phyloP scores from a whole-genome alignment of 2,329 filamentous ascomycete genomes.

The Ophiostoma novo-ulmi region DNA sequence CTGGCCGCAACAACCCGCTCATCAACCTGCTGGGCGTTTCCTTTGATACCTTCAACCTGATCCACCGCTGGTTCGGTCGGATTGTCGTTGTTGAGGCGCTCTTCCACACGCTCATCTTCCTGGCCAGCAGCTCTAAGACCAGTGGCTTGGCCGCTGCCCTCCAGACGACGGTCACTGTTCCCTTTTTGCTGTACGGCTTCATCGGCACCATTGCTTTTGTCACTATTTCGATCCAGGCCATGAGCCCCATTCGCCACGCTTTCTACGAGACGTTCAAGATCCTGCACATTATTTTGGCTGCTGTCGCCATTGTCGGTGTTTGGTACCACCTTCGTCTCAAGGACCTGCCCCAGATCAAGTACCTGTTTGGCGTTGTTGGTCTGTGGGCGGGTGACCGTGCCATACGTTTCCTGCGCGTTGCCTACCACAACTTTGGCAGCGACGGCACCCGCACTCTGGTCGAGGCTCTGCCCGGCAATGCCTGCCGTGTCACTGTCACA shows the following conservation, averaged over 20 bases:
- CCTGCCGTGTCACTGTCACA: slow-evolving; percentile 65
- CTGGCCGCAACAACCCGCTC: slow-evolving; percentile 72
- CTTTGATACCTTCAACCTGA: slow-evolving; percentile 77
- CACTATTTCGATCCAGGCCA: slow-evolving; percentile 61
- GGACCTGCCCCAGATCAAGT: slow-evolving; percentile 50
- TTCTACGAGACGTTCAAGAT: slow-evolving; percentile 76
- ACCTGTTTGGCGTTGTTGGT: slow-evolving; percentile 57
- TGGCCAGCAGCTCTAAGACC: slow-evolving; percentile 39
- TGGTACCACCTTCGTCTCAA: slow-evolving; percentile 62
- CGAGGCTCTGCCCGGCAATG: slow-evolving; percentile 71
- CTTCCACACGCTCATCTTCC: slow-evolving; percentile 59
- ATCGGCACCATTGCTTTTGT: slow-evolving; percentile 58
- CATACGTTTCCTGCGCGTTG: slow-evolving; percentile 53
- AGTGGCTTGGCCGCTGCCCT: slow-evolving; percentile 48
- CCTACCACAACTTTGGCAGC: slow-evolving; percentile 61
- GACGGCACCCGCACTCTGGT: slow-evolving; percentile 65
- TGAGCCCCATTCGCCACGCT: slow-evolving; percentile 66
- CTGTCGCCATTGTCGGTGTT: slow-evolving; percentile 55
- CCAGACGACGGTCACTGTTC: slow-evolving; percentile 34
- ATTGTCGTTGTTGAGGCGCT: slow-evolving; percentile 67
- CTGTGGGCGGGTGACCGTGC: slow-evolving; percentile 63
- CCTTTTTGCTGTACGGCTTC: slow-evolving; percentile 57
- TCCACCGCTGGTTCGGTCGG: slow-evolving; percentile 75
- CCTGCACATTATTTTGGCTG: slow-evolving; percentile 61
- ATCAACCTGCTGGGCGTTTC: slow-evolving; percentile 67